Percentiles rank a stretch among this genome's conserved stretches.
phyloP scores from a whole-genome alignment of 2,329 filamentous ascomycete genomes.

The Rachicladosporium sp. region DNA sequence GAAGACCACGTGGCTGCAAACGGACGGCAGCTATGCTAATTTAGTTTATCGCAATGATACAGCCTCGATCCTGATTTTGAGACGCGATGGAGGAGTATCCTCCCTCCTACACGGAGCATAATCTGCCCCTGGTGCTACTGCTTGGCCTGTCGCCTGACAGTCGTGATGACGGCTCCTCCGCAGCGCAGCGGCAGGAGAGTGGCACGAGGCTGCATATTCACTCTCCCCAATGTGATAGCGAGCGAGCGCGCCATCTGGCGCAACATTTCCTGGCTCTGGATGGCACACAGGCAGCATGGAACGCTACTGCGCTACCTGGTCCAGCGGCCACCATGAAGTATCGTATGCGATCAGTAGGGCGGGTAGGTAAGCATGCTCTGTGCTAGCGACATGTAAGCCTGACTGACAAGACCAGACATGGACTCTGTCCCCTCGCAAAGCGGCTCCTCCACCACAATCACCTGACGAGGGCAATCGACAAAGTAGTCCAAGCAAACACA shows the following conservation, averaged over 20 bases:
- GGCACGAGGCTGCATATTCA: slow-evolving; percentile 15
- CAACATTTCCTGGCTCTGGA: slow-evolving; percentile 40
- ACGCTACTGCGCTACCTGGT: slow-evolving; percentile 14
- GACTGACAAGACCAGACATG: slow-evolving; percentile 35
- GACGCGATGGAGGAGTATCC: slow-evolving; percentile 65
- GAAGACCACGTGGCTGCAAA: no score
- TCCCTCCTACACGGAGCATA: slow-evolving; percentile 68
- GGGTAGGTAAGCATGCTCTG: slow-evolving; percentile 50
- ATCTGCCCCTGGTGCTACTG: slow-evolving; percentile 71
- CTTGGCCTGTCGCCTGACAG: slow-evolving; percentile 50
- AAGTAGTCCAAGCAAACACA: slow-evolving; percentile 29
- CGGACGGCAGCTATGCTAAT: no score
- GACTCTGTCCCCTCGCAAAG: slow-evolving; percentile 50
- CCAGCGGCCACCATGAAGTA: slow-evolving; percentile 16
- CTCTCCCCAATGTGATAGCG: slow-evolving; percentile 16
- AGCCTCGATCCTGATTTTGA: no score
- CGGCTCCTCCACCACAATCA: slow-evolving; percentile 44
- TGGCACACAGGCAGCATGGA: slow-evolving; percentile 17
- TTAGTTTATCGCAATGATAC: no score
- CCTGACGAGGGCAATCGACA: slow-evolving; percentile 32
- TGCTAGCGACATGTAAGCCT: not conserved
- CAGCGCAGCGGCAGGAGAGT: slow-evolving; percentile 13
- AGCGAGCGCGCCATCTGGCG: slow-evolving; percentile 43
- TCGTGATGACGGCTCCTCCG: slow-evolving; percentile 14
- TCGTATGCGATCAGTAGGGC: slow-evolving; percentile 43